Percentiles rank a stretch among this genome's conserved stretches.
Conservation (phyloP, 2,329 filamentous ascomycete species). For the Metarhizium sp. region DNA sequence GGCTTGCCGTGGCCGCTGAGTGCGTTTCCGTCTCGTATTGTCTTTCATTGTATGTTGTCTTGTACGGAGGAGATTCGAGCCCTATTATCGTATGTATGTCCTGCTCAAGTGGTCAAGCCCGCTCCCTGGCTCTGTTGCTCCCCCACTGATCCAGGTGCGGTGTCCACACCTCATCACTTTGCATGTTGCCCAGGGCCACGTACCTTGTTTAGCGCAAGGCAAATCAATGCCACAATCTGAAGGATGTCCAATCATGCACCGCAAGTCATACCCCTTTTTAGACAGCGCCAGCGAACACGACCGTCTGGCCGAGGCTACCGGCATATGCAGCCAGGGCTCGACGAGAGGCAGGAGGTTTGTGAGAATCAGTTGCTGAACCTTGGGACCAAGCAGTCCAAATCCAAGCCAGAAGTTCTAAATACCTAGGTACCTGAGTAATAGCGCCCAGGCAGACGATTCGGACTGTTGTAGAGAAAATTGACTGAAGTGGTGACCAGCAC, state of each 20-base stretch:
- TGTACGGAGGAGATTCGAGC: no score
- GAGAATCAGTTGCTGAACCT: background rate
- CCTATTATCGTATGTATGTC: no score
- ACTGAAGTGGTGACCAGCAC: background rate
- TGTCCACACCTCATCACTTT: no score
- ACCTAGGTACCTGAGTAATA: no score
- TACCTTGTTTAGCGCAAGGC: conserved; percentile 15
- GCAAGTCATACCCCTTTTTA: conserved; percentile 6
- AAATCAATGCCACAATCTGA: conserved; percentile 19
- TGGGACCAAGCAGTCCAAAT: background rate
- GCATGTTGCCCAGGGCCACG: background rate
- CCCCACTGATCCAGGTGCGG: background rate
- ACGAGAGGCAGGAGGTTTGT: background rate
- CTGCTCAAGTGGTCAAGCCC: no score
- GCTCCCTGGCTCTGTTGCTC: background rate
- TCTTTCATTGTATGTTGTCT: no score
- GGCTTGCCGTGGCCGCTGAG: no score
- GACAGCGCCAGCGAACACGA: conserved; percentile 16
- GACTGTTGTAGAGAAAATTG: background rate
- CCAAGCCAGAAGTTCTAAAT: no score
- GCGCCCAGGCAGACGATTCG: no score
- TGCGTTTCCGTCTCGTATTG: no score
- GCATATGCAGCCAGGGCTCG: conserved; percentile 1
- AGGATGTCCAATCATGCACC: conserved; percentile 17
- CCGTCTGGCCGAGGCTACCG: conserved; percentile 16